Evolutionary conservation across 2,329 filamentous ascomycete species (phyloP), one percentile per base, ranked within the genome.

Genomic region (Keithomyces neogunnii): DNA sequence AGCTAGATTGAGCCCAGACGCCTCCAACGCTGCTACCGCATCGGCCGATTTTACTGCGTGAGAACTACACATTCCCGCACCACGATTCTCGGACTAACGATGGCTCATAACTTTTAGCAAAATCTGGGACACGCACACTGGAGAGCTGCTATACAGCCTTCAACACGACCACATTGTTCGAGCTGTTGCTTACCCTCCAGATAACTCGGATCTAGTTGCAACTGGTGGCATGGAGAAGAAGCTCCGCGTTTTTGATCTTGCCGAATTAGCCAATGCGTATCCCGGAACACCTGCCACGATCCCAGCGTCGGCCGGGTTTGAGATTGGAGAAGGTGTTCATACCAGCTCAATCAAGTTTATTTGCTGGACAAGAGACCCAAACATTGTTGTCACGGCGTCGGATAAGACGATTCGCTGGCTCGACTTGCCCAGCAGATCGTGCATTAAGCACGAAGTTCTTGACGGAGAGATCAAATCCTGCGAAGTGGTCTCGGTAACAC

Each of bases 171-270:
- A 99, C 69, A 96, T 99, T 57, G 93, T 97, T 55, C 89, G 93
- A 56, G 88, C 92, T 39, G 82, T 97, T 55, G 90, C 93, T 9
- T 97, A 96, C 62, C 87, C 89, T 2, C 83, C 87, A 43, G 86
- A 92, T 60, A 81, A 84, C 50, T 84, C 84, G 28, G 86, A 88
- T n/a, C 84, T 95, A 51, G 76, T 99, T 31, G 93, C 92, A 5
- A 97, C 93, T 0, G 93, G 92, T 35, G 93, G 93, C 30, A 88
- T 88, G 73, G 93, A 99, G 72, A 97, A 96, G 78, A 96, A 93
- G 70, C 80, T 99, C 49, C 88, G 92, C 49, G 86, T 99, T 56
- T 99, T 93, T 64, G 92, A 97, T 62, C 75, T 99, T 13, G 82
- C 82, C 13, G 81, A 84, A 54, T 74, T 79, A 40, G 70, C 71